A percentile compares a stretch with the other conserved stretches of the same genome.
phyloP scores from a whole-genome alignment of 2,329 filamentous ascomycete genomes.

The Meredithiella fracta region DNA sequence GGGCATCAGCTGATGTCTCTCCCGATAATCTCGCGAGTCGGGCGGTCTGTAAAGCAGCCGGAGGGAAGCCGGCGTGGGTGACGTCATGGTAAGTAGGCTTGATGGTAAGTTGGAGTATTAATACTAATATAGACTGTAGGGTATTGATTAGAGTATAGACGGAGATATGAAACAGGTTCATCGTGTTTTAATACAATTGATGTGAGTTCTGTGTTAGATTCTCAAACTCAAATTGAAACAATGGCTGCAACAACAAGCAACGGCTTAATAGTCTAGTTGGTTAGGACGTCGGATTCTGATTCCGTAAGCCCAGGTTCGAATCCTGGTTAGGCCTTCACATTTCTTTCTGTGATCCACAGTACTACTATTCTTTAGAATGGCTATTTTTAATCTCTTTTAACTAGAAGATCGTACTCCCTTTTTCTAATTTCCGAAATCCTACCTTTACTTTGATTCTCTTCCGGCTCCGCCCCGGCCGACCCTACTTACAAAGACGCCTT shows the following conservation, averaged over 20 bases:
- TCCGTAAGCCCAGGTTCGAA: constrained; percentile 14
- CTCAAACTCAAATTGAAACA: no score
- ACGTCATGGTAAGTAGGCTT: constrained; percentile 35
- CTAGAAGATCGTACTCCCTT: not conserved
- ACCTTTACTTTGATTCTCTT: not conserved
- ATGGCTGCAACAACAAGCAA: not conserved
- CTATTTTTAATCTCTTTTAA: not conserved
- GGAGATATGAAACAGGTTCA: not conserved
- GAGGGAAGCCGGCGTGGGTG: constrained; percentile 38
- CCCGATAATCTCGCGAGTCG: constrained; percentile 43
- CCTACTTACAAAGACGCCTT: constrained; percentile 16
- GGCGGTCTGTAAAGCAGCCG: constrained; percentile 44
- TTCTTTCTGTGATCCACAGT: constrained; percentile 3
- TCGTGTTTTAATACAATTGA: not conserved
- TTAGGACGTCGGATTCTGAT: constrained; percentile 14
- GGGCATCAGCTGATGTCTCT: constrained; percentile 48
- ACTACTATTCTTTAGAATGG: not conserved
- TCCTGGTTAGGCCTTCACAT: constrained; percentile 12
- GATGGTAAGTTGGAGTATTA: not conserved
- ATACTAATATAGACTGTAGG: not conserved
- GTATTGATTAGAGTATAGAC: not conserved
- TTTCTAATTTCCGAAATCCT: no score
- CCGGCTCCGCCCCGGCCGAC: not conserved
- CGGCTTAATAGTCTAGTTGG: constrained; percentile 14
- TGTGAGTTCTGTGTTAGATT: no score